Evolutionary conservation across 495 filamentous ascomycete genomes (phyloP), one percentile per base, ranked within the genome.

Genomic region (Tetracladium marchalianum): DNA sequence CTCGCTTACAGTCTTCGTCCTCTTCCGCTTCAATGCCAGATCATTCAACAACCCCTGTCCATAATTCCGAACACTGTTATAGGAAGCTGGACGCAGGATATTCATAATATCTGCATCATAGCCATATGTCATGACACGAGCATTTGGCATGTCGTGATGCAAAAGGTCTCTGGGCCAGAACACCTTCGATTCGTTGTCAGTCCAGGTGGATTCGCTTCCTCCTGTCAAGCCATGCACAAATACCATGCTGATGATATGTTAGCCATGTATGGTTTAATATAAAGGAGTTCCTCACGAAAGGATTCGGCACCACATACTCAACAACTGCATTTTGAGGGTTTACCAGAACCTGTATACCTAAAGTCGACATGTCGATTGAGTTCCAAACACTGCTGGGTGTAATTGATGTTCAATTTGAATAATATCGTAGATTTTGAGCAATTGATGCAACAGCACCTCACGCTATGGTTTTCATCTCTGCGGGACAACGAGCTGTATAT

Each of bases 141-240:
- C 57, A 11, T 52, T 44, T 5, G 50, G 39, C 17, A 60, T 11
- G 9, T 52, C 49, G 1, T 37, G n/a, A 10, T 57, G 35, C 0
- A 62, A 50, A 1, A 60, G 34, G 4, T 52, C 33, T n/a, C 46
- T 31, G 9, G 59, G 54, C 54, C 49, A 58, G 8, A 43, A 49
- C 9, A 46, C 19, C 5, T n/a, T 33, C 5, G 15, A 15, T 10
- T 39, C 41, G 10, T 44, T 11, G n/a, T 46, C 46, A 1, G 40
- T 55, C 62, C 60, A 64, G 9, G 62, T 64, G 1, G 19, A 47
- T 9, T 54, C 38, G 11, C 44, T 49, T 19, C 59, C 43, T 27
- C 60, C 62, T 0, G 47, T 57, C 31, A 64, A 45, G n/a, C 62
- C 60, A 39, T 64, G 60, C 31, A 64, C 41, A 45, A 64, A 64